Percentiles rank a stretch among this genome's conserved stretches.
Conservation (phyloP, 495 filamentous ascomycete species). For the Tuber indicum region DNA sequence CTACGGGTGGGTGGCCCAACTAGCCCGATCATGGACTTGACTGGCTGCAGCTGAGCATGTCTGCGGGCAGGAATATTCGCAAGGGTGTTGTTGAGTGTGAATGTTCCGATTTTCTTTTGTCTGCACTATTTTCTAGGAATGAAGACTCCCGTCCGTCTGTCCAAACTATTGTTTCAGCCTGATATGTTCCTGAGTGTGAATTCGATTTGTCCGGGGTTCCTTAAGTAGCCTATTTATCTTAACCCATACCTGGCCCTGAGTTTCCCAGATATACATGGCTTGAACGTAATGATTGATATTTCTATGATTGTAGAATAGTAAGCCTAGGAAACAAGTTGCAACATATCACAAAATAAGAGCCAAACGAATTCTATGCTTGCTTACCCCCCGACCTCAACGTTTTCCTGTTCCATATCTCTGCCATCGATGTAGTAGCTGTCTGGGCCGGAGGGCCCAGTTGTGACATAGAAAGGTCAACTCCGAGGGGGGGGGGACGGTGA, state of each 20-base stretch:
- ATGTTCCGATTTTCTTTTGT: slow-evolving; percentile 7
- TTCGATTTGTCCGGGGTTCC: not conserved
- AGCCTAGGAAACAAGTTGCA: not conserved
- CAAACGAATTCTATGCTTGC: not conserved
- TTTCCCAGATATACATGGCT: not conserved
- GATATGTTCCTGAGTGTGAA: not conserved
- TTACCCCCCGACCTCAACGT: not conserved
- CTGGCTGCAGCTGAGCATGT: not conserved
- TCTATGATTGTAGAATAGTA: not conserved
- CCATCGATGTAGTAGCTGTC: not conserved
- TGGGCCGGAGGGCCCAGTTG: too few species aligned
- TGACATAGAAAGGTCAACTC: too few species aligned
- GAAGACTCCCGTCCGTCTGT: slow-evolving; percentile 21
- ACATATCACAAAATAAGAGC: not conserved
- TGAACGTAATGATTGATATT: not conserved
- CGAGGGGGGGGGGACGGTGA: too few species aligned
- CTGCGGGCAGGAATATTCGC: not conserved
- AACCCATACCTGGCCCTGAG: not conserved
- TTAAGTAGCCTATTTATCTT: not conserved
- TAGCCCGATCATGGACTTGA: not conserved
- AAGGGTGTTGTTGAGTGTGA: not conserved
- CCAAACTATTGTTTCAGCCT: not conserved
- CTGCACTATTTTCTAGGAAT: slow-evolving; percentile 22
- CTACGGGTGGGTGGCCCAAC: slow-evolving; percentile 15
- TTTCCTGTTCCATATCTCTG: not conserved